A percentile compares a stretch with the other conserved stretches of the same genome.
Conservation (phyloP, 306 rosid species). For the Senna tora region DNA sequence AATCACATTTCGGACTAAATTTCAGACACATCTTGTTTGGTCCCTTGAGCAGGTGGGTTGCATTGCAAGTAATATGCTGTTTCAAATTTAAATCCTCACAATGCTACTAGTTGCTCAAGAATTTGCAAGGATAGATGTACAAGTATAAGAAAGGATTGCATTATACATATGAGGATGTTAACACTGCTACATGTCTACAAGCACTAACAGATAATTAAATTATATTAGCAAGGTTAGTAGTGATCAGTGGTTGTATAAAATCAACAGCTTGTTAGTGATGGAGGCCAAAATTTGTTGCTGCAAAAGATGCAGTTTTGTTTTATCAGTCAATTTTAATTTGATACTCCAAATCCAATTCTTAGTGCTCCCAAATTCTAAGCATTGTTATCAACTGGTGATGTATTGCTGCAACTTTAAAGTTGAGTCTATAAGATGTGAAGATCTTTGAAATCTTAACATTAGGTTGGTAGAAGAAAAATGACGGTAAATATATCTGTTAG, state of each 20-base stretch:
- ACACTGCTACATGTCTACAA: conserved; percentile 10
- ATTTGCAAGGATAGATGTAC: neutral
- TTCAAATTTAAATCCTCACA: conserved; percentile 18
- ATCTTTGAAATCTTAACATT: neutral
- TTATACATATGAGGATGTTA: conserved; percentile 28
- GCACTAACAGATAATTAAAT: conserved; percentile 10
- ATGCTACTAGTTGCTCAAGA: conserved; percentile 7
- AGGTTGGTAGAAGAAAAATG: neutral
- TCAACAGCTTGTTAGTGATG: neutral
- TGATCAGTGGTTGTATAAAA: neutral
- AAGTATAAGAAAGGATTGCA: neutral
- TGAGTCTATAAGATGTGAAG: neutral
- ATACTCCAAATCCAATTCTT: conserved; percentile 14
- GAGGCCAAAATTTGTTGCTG: conserved; percentile 7
- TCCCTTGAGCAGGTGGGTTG: conserved; percentile 77
- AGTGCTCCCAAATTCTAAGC: neutral
- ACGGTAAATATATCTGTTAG: neutral
- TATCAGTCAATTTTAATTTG: conserved; percentile 10
- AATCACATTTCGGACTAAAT: conserved; percentile 76
- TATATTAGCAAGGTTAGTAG: conserved; percentile 8
- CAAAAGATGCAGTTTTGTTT: neutral
- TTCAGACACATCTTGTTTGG: conserved; percentile 95
- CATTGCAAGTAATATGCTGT: conserved; percentile 13
- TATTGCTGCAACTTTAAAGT: neutral
- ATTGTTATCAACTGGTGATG: neutral